A percentile compares a stretch with the other conserved stretches of the same genome.
These are phyloP conservation scores for Orbilia quercus DNA, from an alignment of 2,329 filamentous ascomycete genomes.

Conservation along the genomic window DNA sequence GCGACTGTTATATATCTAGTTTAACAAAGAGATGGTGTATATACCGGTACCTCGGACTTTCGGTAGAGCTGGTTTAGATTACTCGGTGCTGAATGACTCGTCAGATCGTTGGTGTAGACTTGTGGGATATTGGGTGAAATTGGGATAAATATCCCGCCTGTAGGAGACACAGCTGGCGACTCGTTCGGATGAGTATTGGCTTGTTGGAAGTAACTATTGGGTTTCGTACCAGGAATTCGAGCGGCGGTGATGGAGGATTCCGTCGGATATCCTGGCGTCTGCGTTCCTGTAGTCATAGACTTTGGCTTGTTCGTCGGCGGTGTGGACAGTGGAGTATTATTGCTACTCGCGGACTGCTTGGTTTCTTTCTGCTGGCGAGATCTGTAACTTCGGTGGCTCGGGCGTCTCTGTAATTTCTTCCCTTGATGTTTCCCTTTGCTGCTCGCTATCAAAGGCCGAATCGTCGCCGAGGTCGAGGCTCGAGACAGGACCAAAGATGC, in stretches of 20 bases:
- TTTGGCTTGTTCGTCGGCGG: conserved; percentile 14
- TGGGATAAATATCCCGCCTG: conserved; percentile 19
- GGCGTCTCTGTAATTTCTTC: conserved; percentile 42
- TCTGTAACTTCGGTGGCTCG: conserved; percentile 43
- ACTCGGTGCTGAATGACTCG: conserved; percentile 35
- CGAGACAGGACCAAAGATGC: conserved; percentile 28
- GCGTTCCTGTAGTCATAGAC: conserved; percentile 38
- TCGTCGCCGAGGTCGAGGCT: conserved; percentile 38
- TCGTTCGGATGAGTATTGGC: conserved; percentile 7
- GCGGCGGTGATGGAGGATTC: conserved; percentile 11
- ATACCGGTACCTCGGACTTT: conserved; percentile 32
- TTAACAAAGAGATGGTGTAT: not conserved
- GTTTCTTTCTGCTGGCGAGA: conserved; percentile 25
- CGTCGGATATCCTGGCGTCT: conserved; percentile 14
- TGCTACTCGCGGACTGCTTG: conserved; percentile 1
- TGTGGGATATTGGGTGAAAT: conserved; percentile 34
- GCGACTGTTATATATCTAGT: not conserved
- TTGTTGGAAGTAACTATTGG: not conserved
- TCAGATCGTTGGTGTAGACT: conserved; percentile 48
- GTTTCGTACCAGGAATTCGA: not conserved
- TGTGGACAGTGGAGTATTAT: not conserved
- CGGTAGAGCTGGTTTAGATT: conserved; percentile 40
- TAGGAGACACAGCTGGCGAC: conserved; percentile 10
- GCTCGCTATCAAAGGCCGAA: conserved; percentile 28
- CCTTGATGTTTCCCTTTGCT: conserved; percentile 33